Base-by-base conservation (phyloP, 805 yeast species). In the Monosporozyma solicola region DNA sequence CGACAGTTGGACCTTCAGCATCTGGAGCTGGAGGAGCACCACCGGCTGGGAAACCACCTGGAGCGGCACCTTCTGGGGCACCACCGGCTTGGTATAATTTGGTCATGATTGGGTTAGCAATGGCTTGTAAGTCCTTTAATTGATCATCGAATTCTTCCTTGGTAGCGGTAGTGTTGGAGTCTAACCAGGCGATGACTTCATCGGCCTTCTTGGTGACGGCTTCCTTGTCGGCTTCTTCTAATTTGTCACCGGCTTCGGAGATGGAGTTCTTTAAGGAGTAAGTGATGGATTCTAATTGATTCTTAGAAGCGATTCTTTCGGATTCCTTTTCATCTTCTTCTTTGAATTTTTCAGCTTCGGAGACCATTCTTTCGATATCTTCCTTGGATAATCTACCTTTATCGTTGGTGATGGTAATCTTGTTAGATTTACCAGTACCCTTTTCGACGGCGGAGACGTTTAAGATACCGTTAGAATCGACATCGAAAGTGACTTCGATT, bases 301-400 rank as follows among this genome's bases (percentile, higher is more conserved):
- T 92, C 92, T 89, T 91, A 72, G 96, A 85, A 67, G 82, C 86
- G 68, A 91, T 85, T 80, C 98, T 89, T 63, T 82, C 74, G 72
- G 97, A 84, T 80, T 91, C 97, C 79, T 83, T 81, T 74, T 90
- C 97, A 74, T 91, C 97, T 74, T 91, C 96, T 63, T 88, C 96
- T 82, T 88, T 90, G 87, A 79, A 91, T 79, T 90, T 91, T 80
- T 92, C 97, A 70, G 98, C 98, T 76, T 92, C 97, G 60, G 87
- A 74, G 61, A 91, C 97, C 98, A 91, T 91, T 76, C 92, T 87
- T 78, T 91, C 98, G 66, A 91, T 91, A 71, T 91, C 97, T 74
- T 91, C 97, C 84, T 90, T 88, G 59, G 97, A 87, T 72, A 91
- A 83, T 83, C 97, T 91, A 77, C 98, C 98, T 82, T 90, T 91